Evolutionary conservation across 345 rosid genomes (phyloP).

Genomic region (Eucalyptus pauciflora): DNA sequence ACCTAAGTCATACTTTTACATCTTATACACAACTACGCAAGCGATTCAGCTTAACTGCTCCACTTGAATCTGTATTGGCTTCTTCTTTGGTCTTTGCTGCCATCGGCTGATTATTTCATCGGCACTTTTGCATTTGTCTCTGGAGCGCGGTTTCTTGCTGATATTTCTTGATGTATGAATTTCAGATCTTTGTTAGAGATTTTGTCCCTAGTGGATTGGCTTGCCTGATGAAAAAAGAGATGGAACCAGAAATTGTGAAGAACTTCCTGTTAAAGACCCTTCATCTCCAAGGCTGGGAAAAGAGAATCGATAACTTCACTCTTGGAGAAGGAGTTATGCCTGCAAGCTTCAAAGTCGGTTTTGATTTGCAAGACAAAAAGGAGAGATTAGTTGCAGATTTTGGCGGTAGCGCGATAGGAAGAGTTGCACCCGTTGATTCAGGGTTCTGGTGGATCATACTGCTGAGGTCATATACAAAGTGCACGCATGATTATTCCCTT

Average conservation of each 20-base stretch:
- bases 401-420: constrained; percentile 53
- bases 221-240: constrained; percentile 22
- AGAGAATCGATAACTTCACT: constrained; percentile 38
- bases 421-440: constrained; percentile 62
- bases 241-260: constrained; percentile 29
- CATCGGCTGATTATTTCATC: background rate
- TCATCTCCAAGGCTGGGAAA: constrained; percentile 42
- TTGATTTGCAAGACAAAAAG: constrained; percentile 8
- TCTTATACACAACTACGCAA: background rate
- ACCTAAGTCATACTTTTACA: rapidly evolving
- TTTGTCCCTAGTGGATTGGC: constrained; percentile 41
- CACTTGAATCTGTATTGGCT: background rate
- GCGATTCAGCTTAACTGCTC: rapidly evolving
- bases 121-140: background rate
- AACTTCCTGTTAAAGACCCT: constrained; percentile 42
- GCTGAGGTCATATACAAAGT: constrained; percentile 42
- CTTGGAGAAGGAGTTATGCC: constrained; percentile 59
- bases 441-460: constrained; percentile 70
- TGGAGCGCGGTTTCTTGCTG: background rate
- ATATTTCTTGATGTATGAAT: background rate
- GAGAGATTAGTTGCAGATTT: constrained; percentile 37
- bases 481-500: constrained; percentile 33
- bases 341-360: constrained; percentile 42
- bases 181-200: constrained; percentile 43
- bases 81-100: background rate